Evolutionary conservation across 2,329 filamentous ascomycete species (phyloP).

Genomic region (Claviceps sp.): DNA sequence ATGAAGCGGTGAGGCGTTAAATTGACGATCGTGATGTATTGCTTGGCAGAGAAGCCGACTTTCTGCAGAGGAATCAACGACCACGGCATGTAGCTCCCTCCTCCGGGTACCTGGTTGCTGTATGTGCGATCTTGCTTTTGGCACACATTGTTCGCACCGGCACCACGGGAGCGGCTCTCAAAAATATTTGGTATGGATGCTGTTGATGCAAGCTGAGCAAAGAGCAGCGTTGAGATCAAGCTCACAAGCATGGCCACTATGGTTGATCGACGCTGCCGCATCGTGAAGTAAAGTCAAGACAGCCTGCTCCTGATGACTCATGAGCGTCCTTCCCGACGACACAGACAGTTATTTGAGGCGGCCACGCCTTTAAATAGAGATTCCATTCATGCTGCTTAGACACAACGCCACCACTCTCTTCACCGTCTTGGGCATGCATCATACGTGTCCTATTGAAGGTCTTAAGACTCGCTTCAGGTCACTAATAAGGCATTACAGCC

Average conservation of each 20-base stretch:
- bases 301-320: neutral
- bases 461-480: too few species aligned
- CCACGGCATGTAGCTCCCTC: slow-evolving; percentile 7
- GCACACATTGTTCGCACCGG: slow-evolving; percentile 1
- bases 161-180: neutral
- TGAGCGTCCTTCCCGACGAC: neutral
- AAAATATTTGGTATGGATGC: neutral
- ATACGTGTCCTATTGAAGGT: too few species aligned
- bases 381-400: too few species aligned
- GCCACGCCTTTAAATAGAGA: neutral
- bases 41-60: slow-evolving; percentile 8
- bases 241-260: neutral
- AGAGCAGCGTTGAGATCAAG: neutral
- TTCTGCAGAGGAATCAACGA: neutral
- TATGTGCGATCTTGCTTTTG: slow-evolving; percentile 4
- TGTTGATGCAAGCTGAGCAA: neutral
- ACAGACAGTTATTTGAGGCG: neutral
- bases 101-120: slow-evolving; percentile 2
- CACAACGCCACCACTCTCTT: neutral
- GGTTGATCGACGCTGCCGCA: neutral
- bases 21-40: slow-evolving; percentile 22
- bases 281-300: neutral
- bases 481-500: too few species aligned
- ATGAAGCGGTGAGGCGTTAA: slow-evolving; percentile 19
- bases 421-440: neutral